These are phyloP conservation scores for Amaranthus hypochondriacus DNA, from an alignment of 148 eudicot genomes.

Conservation along the genomic window DNA sequence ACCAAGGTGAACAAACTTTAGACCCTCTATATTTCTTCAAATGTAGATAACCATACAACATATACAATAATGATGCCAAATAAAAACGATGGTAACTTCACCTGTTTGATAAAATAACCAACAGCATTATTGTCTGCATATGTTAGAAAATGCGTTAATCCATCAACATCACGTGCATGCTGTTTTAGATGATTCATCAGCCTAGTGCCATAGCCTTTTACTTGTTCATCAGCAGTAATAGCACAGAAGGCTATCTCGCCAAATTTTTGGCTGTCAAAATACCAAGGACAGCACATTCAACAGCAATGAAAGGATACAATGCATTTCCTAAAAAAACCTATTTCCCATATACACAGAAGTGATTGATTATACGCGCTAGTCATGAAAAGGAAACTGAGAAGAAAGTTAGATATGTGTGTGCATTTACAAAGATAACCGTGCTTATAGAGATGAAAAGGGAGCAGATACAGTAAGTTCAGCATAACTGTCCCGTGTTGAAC, in stretches of 20 bases:
- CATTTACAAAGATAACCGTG: neutral
- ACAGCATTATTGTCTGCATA: constrained; percentile 99
- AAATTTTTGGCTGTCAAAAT: constrained; percentile 72
- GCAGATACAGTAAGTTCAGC: neutral
- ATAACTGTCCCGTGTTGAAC: neutral
- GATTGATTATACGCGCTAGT: neutral
- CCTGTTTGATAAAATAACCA: constrained; percentile 98
- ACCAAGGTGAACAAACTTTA: neutral
- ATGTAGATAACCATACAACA: constrained; percentile 2
- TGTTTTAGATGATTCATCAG: constrained; percentile 95
- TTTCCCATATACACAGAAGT: neutral
- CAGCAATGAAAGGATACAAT: neutral
- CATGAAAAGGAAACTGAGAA: neutral
- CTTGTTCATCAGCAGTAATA: constrained; percentile 95
- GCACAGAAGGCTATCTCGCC: constrained; percentile 99
- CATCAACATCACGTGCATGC: constrained; percentile 95
- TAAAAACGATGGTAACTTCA: constrained; percentile 11
- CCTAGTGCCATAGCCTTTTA: constrained; percentile 98
- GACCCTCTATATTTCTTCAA: neutral
- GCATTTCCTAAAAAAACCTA: neutral
- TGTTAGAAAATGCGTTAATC: constrained; percentile 92
- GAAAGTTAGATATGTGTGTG: neutral
- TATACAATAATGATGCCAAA: neutral
- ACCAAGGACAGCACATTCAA: constrained; percentile 5
- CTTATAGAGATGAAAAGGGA: neutral